Conservation (phyloP, 139 green algal genomes). For the Chlamydomonas incerta region DNA sequence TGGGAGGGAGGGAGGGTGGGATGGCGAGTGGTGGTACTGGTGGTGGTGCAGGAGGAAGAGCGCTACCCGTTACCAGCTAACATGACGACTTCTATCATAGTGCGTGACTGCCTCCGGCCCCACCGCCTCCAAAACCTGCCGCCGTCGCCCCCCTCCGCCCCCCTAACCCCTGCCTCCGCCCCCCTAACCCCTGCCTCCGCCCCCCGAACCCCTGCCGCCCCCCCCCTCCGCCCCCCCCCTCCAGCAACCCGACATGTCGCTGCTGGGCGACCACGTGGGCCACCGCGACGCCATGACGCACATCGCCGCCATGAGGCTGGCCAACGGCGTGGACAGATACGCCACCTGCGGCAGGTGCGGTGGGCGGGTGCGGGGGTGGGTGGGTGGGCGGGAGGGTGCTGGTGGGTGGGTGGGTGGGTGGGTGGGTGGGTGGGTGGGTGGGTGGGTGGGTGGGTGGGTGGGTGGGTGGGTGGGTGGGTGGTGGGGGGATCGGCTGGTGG, state of each 20-base stretch:
- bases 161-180: too few species aligned
- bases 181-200: too few species aligned
- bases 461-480: background rate
- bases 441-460: background rate
- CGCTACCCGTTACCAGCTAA: too few species aligned
- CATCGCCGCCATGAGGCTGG: conserved; percentile 44
- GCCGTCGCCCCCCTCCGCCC: too few species aligned
- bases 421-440: background rate
- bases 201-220: background rate
- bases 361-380: background rate
- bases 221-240: background rate
- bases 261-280: conserved; percentile 3
- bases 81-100: too few species aligned
- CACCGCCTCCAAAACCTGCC: too few species aligned
- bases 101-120: too few species aligned
- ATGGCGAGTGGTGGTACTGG: too few species aligned
- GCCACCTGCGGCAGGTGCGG: conserved; percentile 52
- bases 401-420: background rate
- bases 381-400: background rate
- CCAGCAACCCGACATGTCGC: conserved; percentile 4
- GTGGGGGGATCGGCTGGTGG: background rate
- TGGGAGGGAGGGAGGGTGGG: too few species aligned
- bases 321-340: conserved; percentile 64
- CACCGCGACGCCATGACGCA: conserved; percentile 64
- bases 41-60: too few species aligned